A percentile compares a stretch with the other conserved stretches of the same genome.
Conservation (phyloP, 192 early-diverging fungal genomes). For the Coemansia sp. region DNA sequence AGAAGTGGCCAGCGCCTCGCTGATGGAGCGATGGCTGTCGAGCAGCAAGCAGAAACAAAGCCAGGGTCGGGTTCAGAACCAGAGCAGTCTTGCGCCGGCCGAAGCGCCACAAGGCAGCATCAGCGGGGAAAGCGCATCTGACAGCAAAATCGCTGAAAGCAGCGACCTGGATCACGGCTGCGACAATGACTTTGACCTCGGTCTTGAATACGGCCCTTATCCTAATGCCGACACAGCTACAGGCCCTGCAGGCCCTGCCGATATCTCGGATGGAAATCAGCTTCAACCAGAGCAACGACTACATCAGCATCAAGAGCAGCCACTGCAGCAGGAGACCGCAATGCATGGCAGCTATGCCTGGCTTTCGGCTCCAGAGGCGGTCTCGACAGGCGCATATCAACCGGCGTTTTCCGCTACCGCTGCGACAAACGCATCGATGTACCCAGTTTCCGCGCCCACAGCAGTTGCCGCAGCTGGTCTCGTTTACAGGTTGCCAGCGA, state of each 20-base stretch:
- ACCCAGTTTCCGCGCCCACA: neutral
- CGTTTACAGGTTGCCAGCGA: neutral
- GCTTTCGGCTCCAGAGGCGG: neutral
- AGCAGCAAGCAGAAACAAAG: neutral
- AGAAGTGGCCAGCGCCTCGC: constrained; percentile 29
- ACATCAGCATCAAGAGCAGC: neutral
- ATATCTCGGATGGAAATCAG: neutral
- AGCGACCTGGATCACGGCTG: neutral
- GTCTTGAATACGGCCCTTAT: neutral
- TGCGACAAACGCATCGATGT: neutral
- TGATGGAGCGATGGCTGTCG: constrained; percentile 47
- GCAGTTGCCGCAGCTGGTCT: neutral
- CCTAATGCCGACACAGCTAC: neutral
- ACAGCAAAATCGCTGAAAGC: neutral
- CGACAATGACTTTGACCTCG: neutral
- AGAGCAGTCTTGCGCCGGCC: neutral
- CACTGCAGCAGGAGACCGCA: neutral
- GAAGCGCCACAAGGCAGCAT: neutral
- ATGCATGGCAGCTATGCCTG: neutral
- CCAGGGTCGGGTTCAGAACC: neutral
- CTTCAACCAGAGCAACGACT: too few species aligned
- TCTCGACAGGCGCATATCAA: neutral
- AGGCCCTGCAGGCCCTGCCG: neutral
- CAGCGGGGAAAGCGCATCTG: neutral
- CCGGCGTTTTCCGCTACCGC: neutral